Conservation (phyloP, 2,329 filamentous ascomycete genomes). For the Dactylellina haptotyla region DNA sequence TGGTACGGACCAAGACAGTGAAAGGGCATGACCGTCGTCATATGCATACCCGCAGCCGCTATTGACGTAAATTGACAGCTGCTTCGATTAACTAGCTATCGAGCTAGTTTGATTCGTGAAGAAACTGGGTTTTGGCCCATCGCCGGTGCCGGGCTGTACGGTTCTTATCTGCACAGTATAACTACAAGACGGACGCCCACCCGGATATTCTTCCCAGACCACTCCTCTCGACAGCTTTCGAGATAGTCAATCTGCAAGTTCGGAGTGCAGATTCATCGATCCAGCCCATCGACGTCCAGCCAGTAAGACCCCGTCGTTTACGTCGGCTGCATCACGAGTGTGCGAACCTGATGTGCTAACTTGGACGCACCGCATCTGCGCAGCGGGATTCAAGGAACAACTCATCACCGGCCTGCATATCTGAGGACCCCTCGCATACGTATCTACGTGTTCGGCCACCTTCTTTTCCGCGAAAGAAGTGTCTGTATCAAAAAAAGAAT, state of each 20-base stretch:
- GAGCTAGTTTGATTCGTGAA: not conserved
- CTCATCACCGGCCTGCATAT: slow-evolving; percentile 12
- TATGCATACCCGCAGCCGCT: slow-evolving; percentile 4
- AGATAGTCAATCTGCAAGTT: not conserved
- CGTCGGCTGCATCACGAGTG: not conserved
- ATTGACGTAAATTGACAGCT: slow-evolving; percentile 5
- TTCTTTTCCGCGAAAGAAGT: not conserved
- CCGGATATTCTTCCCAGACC: too few species aligned
- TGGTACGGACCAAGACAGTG: not conserved
- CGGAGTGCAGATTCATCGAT: not conserved
- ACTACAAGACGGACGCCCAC: too few species aligned
- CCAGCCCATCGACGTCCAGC: not conserved
- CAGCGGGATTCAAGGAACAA: slow-evolving; percentile 26
- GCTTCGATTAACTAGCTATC: not conserved
- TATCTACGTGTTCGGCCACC: not conserved
- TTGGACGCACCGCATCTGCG: not conserved
- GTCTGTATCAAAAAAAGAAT: too few species aligned
- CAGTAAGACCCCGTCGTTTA: slow-evolving; percentile 14
- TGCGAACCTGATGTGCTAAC: not conserved
- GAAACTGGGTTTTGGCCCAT: not conserved
- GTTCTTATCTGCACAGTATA: too few species aligned
- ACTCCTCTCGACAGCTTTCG: too few species aligned
- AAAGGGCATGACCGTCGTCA: slow-evolving; percentile 25
- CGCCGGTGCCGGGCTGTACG: slow-evolving; percentile 2
- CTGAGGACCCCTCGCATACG: slow-evolving; percentile 10